Evolutionary conservation across 495 filamentous ascomycete species (phyloP), one percentile per base, ranked within the genome.

Genomic region (Podospora bellae-mahoneyi): DNA sequence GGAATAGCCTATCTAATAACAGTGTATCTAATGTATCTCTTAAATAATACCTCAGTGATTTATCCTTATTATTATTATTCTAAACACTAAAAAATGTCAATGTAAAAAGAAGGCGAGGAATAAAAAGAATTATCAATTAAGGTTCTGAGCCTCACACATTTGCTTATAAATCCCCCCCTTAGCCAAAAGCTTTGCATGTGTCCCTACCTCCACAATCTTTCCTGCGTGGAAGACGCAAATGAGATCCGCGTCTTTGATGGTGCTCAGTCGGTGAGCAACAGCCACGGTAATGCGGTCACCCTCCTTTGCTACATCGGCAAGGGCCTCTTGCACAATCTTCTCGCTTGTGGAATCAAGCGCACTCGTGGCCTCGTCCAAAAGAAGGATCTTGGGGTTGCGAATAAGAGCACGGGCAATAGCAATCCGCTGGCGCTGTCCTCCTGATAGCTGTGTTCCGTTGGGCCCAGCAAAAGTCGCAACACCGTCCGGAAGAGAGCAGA

Each of bases 291-390:
- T 93, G 66, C 89, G 76, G 18, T 72, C 69, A 13, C 80, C 75
- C 18, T 80, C 82, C 62, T 80, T 80, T 4, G 85, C 82, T 4
- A 88, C 86, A 54, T 83, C 80, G 57, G 89, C 87, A 34, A 94
- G 79, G 0, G 89, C 89, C 27, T 83, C 83, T 77, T 93, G 90
- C 28, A 95, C 82, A 56, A 89, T 77, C 70, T 83, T 83, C 79
- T 95, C 91, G 4, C 85, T 87, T 77, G 92, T 85, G 2, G 88
- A 86, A 68, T 95, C 92, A n/a, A 94, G 79, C 18, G 87, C 87
- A 58, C 83, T 87, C 0, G 92, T 94, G 0, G 91, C 89, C 75
- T 95, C 92, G 74, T 95, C 92, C 0, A 95, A 82, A 23, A 95
- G 79, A 62, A 95, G 75, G 15, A 94, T 75, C 54, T 83, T 78